phyloP scores from a whole-genome alignment of 345 rosid genomes.

The Hirschfeldia incana region DNA sequence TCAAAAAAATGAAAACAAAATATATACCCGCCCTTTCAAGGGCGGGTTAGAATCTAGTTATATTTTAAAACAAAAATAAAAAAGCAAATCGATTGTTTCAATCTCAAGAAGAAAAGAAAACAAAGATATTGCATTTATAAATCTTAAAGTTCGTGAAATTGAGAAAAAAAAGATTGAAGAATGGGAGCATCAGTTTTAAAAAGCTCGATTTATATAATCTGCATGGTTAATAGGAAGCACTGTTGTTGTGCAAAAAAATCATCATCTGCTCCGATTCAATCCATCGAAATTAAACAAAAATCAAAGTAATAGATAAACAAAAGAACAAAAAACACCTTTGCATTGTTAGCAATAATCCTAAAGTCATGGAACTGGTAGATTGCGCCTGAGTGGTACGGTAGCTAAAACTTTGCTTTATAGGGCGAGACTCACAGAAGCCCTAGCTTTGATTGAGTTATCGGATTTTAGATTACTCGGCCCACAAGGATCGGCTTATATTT shows the following conservation, averaged over 20 bases:
- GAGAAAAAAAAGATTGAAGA: too few species aligned
- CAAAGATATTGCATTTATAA: too few species aligned
- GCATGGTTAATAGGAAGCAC: constrained; percentile 43
- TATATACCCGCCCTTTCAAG: too few species aligned
- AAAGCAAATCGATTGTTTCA: too few species aligned
- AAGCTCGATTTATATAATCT: constrained; percentile 59
- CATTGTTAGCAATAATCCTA: neutral
- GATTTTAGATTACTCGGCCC: neutral
- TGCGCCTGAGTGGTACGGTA: neutral
- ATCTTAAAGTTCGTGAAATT: too few species aligned
- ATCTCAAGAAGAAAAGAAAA: too few species aligned
- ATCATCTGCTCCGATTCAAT: constrained; percentile 51
- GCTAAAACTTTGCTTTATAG: constrained; percentile 10
- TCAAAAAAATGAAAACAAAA: too few species aligned
- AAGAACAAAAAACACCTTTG: neutral
- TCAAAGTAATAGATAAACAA: neutral
- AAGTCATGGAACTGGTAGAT: neutral
- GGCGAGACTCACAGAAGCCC: constrained; percentile 22
- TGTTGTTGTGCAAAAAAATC: constrained; percentile 34
- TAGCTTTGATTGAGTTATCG: neutral
- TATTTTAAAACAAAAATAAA: too few species aligned
- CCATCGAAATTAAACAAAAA: neutral
- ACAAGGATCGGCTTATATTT: neutral
- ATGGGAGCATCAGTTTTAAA: constrained; percentile 60
- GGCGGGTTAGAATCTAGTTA: too few species aligned